phyloP scores from a whole-genome alignment of 164 flowering plant species.

The Liriodendron chinense region DNA sequence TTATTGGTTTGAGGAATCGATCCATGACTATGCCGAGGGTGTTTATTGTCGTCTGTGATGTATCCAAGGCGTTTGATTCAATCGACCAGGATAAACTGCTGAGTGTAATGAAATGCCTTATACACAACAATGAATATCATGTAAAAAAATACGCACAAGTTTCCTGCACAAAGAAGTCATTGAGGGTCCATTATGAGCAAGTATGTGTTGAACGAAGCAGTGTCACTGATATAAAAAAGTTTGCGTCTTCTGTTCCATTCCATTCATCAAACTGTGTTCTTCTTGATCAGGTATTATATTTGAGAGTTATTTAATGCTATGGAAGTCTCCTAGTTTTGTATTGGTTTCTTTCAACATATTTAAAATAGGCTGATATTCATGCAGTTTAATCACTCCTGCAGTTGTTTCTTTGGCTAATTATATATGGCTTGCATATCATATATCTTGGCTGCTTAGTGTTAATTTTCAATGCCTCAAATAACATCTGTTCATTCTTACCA shows the following conservation, averaged over 20 bases:
- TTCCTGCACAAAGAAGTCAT: constrained; percentile 41
- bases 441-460: not conserved
- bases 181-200: constrained; percentile 32
- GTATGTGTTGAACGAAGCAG: constrained; percentile 23
- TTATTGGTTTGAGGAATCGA: constrained; percentile 39
- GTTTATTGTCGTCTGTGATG: constrained; percentile 75
- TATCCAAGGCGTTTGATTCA: constrained; percentile 84
- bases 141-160: constrained; percentile 39
- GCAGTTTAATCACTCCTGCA: not conserved
- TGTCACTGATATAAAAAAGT: constrained; percentile 6
- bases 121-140: constrained; percentile 43
- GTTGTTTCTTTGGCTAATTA: not conserved
- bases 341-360: not conserved
- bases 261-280: constrained; percentile 40
- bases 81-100: constrained; percentile 80
- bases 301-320: not conserved
- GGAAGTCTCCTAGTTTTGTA: not conserved
- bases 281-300: constrained; percentile 58
- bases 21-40: constrained; percentile 31
- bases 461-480: not conserved
- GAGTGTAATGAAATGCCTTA: constrained; percentile 51
- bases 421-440: not conserved
- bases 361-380: not conserved
- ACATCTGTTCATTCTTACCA: not conserved
- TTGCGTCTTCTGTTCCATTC: constrained; percentile 17